Conservation (phyloP, 2,329 filamentous ascomycete genomes). For the Zelopaecilomyces penicillatus region DNA sequence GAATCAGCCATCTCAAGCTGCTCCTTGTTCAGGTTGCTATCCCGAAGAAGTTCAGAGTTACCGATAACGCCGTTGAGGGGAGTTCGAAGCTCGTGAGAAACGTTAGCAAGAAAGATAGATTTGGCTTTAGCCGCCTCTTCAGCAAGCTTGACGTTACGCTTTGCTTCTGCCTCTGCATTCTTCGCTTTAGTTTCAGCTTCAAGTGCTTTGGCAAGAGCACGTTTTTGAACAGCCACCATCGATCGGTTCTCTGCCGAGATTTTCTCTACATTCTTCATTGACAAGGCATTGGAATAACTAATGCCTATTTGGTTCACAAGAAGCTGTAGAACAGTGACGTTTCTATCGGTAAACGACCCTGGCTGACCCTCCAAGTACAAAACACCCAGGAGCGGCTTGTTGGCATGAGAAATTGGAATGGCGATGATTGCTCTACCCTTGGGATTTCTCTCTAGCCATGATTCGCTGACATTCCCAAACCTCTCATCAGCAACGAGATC, state of each 20-base stretch:
- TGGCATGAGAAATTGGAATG: constrained; percentile 69
- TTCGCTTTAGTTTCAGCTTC: constrained; percentile 71
- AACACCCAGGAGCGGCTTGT: constrained; percentile 61
- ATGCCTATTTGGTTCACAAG: constrained; percentile 73
- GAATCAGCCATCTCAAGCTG: constrained; percentile 82
- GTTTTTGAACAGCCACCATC: constrained; percentile 71
- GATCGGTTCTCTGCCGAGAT: constrained; percentile 70
- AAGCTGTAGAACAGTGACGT: constrained; percentile 57
- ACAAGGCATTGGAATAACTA: constrained; percentile 59
- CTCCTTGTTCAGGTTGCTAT: constrained; percentile 65
- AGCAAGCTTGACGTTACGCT: constrained; percentile 70
- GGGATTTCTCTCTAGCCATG: constrained; percentile 61
- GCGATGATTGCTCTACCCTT: constrained; percentile 67
- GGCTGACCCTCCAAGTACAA: constrained; percentile 69
- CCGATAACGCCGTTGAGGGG: constrained; percentile 84
- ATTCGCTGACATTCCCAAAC: constrained; percentile 65
- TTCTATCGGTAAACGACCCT: constrained; percentile 68
- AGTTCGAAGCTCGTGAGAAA: constrained; percentile 73
- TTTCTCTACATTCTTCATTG: constrained; percentile 64
- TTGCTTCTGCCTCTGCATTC: constrained; percentile 65
- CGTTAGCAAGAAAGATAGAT: constrained; percentile 70
- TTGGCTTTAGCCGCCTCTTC: constrained; percentile 79
- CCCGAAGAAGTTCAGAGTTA: constrained; percentile 74
- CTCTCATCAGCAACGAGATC: constrained; percentile 68
- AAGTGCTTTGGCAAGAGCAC: constrained; percentile 61